Percentiles rank a stretch among this genome's conserved stretches.
Evolutionary conservation across 1,139 yeast genomes (phyloP).

Genomic region (Geotrichum candidum): DNA sequence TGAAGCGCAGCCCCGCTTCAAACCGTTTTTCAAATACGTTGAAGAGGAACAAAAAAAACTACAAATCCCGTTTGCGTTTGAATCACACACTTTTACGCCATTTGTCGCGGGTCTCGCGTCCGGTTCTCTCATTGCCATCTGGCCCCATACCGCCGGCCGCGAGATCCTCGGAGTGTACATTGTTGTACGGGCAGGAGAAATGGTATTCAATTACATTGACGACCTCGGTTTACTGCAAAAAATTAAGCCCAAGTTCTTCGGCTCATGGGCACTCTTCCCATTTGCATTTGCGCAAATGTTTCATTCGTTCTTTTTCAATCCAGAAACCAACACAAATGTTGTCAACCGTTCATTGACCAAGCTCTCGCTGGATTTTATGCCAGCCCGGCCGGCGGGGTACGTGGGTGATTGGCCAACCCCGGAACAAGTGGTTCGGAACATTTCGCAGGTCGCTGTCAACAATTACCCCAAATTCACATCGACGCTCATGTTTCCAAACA

Average conservation of each 20-base stretch:
- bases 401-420: conserved; percentile 35
- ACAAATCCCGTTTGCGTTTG: conserved; percentile 18
- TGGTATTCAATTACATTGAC: conserved; percentile 34
- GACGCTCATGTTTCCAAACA: conserved; percentile 32
- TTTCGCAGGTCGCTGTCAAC: conserved; percentile 31
- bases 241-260: conserved; percentile 34
- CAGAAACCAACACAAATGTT: conserved; percentile 34
- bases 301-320: conserved; percentile 34
- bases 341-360: conserved; percentile 30
- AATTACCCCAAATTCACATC: conserved; percentile 36
- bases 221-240: conserved; percentile 33
- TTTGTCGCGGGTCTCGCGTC: conserved; percentile 30
- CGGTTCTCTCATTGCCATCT: conserved; percentile 29
- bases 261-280: conserved; percentile 40
- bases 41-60: conserved; percentile 10
- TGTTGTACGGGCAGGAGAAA: conserved; percentile 35
- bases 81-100: conserved; percentile 25
- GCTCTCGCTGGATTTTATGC: conserved; percentile 33
- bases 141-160: conserved; percentile 28
- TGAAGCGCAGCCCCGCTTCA: conserved; percentile 13
- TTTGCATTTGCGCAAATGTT: conserved; percentile 39
- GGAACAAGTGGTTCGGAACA: conserved; percentile 30
- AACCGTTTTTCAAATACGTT: conserved; percentile 4
- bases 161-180: conserved; percentile 34
- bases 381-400: conserved; percentile 30